Conservation (phyloP, 768 basidiomycete species). For the Russula compacta region DNA sequence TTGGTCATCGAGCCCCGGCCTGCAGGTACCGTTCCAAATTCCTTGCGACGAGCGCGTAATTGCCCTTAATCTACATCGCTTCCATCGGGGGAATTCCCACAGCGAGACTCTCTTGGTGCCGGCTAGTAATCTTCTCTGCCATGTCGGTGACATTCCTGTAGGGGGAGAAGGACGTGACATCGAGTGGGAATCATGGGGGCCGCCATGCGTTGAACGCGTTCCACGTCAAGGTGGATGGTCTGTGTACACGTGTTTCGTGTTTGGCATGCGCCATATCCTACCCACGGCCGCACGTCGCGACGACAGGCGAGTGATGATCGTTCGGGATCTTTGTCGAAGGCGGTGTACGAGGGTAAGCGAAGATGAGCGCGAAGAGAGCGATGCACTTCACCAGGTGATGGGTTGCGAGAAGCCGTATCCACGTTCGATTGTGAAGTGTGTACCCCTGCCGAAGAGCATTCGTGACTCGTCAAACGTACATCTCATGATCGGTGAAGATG, state of each 20-base stretch:
- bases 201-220: neutral
- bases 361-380: conserved; percentile 10
- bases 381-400: neutral
- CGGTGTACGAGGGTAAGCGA: conserved; percentile 6
- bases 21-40: conserved; percentile 24
- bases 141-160: neutral
- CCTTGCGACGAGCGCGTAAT: conserved; percentile 7
- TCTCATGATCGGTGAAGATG: conserved; percentile 21
- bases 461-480: neutral
- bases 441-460: conserved; percentile 5
- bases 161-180: neutral
- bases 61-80: neutral
- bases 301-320: neutral
- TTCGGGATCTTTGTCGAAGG: conserved; percentile 15
- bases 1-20: neutral
- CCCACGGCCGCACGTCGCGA: neutral
- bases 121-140: conserved; percentile 1
- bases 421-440: conserved; percentile 9
- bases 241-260: conserved; percentile 14
- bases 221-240: neutral
- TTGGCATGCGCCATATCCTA: conserved; percentile 14
- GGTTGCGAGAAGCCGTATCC: neutral
- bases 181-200: conserved; percentile 12
- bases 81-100: neutral
- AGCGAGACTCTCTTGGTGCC: conserved; percentile 6